Conservation (phyloP, 1,139 yeast genomes). For the Meyerozyma sp. region DNA sequence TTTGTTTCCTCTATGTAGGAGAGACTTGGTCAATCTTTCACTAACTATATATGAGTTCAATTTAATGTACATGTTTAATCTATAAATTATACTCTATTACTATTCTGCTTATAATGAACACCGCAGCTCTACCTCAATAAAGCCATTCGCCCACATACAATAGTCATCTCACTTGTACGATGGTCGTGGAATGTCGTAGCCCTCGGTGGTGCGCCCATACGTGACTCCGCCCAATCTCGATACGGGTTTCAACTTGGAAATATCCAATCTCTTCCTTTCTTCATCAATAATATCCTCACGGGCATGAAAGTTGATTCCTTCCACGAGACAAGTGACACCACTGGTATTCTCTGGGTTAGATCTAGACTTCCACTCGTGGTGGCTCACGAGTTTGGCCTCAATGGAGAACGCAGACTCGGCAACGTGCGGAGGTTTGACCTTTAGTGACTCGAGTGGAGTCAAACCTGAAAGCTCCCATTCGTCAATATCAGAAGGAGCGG, state of each 20-base stretch:
- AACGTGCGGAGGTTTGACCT: slow-evolving; percentile 52
- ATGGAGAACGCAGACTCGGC: slow-evolving; percentile 58
- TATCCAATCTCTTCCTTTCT: slow-evolving; percentile 34
- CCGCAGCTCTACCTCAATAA: too few species aligned
- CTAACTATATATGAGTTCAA: too few species aligned
- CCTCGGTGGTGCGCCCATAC: slow-evolving; percentile 40
- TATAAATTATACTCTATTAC: too few species aligned
- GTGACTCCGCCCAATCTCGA: slow-evolving; percentile 52
- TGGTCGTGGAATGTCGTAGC: slow-evolving; percentile 29
- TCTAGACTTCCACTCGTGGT: slow-evolving; percentile 44
- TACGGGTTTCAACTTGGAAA: slow-evolving; percentile 47
- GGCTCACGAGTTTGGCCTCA: slow-evolving; percentile 45
- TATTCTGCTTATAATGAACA: too few species aligned
- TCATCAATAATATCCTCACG: slow-evolving; percentile 50
- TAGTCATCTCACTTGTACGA: too few species aligned
- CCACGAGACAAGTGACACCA: slow-evolving; percentile 42
- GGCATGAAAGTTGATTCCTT: slow-evolving; percentile 53
- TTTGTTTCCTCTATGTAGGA: too few species aligned
- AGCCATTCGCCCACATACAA: too few species aligned
- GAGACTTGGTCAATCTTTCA: too few species aligned
- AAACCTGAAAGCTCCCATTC: slow-evolving; percentile 57
- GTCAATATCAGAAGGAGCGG: slow-evolving; percentile 45
- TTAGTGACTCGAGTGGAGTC: slow-evolving; percentile 39
- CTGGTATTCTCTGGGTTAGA: slow-evolving; percentile 27
- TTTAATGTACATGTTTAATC: too few species aligned